phyloP scores from a whole-genome alignment of 2,329 filamentous ascomycete genomes.

The Cladosporium sp. region DNA sequence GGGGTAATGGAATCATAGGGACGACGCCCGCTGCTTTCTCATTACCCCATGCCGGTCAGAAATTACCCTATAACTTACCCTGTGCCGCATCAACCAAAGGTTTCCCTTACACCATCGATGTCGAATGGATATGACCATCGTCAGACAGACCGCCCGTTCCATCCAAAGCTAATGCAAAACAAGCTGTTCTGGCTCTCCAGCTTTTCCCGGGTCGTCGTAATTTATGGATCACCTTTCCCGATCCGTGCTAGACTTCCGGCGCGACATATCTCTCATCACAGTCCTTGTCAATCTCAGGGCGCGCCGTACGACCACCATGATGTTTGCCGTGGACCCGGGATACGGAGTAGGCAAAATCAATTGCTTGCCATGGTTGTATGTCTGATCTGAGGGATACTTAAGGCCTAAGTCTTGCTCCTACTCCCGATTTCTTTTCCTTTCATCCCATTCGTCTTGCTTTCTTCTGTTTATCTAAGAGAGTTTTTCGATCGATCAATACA shows the following conservation, averaged over 20 bases:
- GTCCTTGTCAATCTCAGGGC: slow-evolving; percentile 7
- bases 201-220: too few species aligned
- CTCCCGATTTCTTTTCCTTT: background rate
- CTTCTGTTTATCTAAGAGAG: background rate
- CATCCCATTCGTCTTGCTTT: background rate
- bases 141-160: background rate
- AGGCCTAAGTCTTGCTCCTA: background rate
- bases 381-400: background rate
- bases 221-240: slow-evolving; percentile 11
- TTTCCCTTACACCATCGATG: slow-evolving; percentile 5
- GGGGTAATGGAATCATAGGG: too few species aligned
- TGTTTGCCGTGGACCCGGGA: background rate
- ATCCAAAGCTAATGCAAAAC: too few species aligned
- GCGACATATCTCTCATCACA: background rate
- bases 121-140: background rate
- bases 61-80: too few species aligned
- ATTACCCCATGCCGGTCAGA: slow-evolving; percentile 10
- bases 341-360: slow-evolving; percentile 1
- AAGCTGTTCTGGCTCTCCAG: background rate
- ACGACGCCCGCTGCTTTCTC: too few species aligned
- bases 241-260: slow-evolving; percentile 11
- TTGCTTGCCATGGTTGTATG: background rate
- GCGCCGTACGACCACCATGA: background rate
- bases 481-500: background rate
- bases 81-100: background rate